Evolutionary conservation across 2,329 filamentous ascomycete species (phyloP).

Genomic region (Stachybotrys chartarum): DNA sequence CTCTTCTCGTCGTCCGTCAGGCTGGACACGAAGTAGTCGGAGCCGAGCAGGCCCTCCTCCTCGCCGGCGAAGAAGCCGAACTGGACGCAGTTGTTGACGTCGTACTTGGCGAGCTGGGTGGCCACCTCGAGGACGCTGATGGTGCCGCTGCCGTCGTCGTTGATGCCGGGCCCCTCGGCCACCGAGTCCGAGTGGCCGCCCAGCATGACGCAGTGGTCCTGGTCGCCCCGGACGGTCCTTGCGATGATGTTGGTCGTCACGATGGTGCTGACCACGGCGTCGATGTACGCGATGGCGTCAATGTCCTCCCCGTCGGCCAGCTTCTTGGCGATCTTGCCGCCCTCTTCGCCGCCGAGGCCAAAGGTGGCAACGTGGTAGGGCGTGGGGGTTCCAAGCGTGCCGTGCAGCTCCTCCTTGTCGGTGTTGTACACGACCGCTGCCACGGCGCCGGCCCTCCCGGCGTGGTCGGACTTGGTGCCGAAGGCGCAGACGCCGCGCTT

Average conservation of each 20-base stretch:
- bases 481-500: conserved; percentile 65
- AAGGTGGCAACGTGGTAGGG: conserved; percentile 60
- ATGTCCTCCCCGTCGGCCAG: conserved; percentile 44
- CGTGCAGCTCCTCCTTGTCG: conserved; percentile 50
- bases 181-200: conserved; percentile 60
- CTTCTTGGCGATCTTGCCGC: conserved; percentile 44
- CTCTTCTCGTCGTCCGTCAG: conserved; percentile 51
- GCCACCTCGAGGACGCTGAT: conserved; percentile 56
- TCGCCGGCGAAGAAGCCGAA: conserved; percentile 64
- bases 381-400: conserved; percentile 59
- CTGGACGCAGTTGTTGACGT: conserved; percentile 57
- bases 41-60: conserved; percentile 60
- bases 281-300: conserved; percentile 51
- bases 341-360: conserved; percentile 55
- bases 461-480: conserved; percentile 60
- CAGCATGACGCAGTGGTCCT: conserved; percentile 57
- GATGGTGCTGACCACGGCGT: conserved; percentile 47
- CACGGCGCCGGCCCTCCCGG: conserved; percentile 61
- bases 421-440: conserved; percentile 73
- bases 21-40: conserved; percentile 50
- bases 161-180: conserved; percentile 62
- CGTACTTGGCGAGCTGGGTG: conserved; percentile 48
- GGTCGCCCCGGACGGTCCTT: conserved; percentile 52
- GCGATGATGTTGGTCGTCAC: conserved; percentile 54
- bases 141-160: conserved; percentile 68